A percentile compares a stretch with the other conserved stretches of the same genome.
Conservation (phyloP, 1,284 basidiomycete genomes). For the Tetrapyrgos nigripes region DNA sequence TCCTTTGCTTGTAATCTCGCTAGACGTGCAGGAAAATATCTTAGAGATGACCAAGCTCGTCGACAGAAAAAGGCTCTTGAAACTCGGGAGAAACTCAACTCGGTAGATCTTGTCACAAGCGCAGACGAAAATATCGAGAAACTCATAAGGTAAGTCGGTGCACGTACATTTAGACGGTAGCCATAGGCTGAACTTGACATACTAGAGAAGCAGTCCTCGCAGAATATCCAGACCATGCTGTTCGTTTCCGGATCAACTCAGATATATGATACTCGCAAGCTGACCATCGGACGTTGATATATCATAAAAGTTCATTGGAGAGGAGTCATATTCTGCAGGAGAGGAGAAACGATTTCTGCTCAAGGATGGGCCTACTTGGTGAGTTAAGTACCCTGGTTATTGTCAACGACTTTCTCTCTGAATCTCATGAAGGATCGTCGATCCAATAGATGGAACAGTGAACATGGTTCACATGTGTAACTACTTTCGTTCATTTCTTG, state of each 20-base stretch:
- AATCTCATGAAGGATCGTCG: constrained; percentile 24
- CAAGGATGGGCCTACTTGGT: constrained; percentile 29
- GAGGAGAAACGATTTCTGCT: constrained; percentile 30
- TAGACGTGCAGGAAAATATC: constrained; percentile 23
- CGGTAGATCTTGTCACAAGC: constrained; percentile 30
- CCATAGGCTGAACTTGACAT: not conserved
- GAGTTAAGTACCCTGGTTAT: too few relatives aligned
- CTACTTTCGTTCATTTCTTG: not conserved
- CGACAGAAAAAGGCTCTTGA: constrained; percentile 20
- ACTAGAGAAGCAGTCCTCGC: constrained; percentile 21
- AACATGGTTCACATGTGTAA: constrained; percentile 34
- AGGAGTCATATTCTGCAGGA: constrained; percentile 31
- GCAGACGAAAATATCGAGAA: constrained; percentile 30
- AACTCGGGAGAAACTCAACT: constrained; percentile 29
- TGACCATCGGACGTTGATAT: not conserved
- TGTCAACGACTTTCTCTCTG: not conserved
- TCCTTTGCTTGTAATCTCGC: constrained; percentile 25
- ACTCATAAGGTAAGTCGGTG: constrained; percentile 22
- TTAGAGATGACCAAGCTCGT: constrained; percentile 26
- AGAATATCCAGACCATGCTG: constrained; percentile 27
- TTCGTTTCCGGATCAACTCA: constrained; percentile 10
- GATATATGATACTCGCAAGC: not conserved
- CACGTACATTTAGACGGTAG: not conserved
- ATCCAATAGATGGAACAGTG: constrained; percentile 32
- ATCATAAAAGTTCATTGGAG: constrained; percentile 26